Conservation (phyloP, 768 basidiomycete genomes). For the Dioszegia aurantiaca region DNA sequence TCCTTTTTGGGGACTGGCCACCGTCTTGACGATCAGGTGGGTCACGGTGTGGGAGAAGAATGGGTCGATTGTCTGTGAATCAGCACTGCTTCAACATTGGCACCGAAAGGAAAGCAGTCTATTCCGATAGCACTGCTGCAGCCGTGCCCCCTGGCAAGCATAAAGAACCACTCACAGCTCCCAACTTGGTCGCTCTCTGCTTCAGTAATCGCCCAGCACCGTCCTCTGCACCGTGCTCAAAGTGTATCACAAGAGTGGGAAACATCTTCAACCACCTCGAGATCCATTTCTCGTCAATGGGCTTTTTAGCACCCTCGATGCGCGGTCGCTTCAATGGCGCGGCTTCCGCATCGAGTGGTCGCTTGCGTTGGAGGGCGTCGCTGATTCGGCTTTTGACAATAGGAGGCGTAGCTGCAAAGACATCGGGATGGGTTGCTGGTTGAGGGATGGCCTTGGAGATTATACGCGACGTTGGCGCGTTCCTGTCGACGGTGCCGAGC, state of each 20-base stretch:
- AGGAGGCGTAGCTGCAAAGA: slow-evolving; percentile 26
- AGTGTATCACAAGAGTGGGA: slow-evolving; percentile 77
- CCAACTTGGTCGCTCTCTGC: slow-evolving; percentile 64
- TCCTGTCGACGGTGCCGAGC: neutral
- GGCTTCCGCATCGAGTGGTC: neutral
- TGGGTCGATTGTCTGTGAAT: slow-evolving; percentile 68
- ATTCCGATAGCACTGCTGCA: too few relatives aligned
- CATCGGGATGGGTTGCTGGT: slow-evolving; percentile 31
- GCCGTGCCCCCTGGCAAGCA: too few relatives aligned
- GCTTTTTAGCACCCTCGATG: slow-evolving; percentile 17
- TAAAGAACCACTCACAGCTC: slow-evolving; percentile 65
- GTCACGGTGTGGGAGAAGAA: slow-evolving; percentile 86
- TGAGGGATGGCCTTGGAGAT: slow-evolving; percentile 23
- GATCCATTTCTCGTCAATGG: slow-evolving; percentile 64
- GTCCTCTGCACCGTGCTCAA: slow-evolving; percentile 62
- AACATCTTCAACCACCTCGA: slow-evolving; percentile 82
- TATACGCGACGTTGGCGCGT: slow-evolving; percentile 1
- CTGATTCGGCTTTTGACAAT: neutral
- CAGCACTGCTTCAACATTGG: too few relatives aligned
- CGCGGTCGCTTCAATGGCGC: neutral
- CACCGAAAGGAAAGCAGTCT: too few relatives aligned
- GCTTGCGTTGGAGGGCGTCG: neutral
- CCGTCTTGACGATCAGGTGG: slow-evolving; percentile 60
- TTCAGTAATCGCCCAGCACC: slow-evolving; percentile 58
- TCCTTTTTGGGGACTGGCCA: slow-evolving; percentile 30